Conservation (phyloP, 345 rosid species). For the Melaleuca alternifolia region DNA sequence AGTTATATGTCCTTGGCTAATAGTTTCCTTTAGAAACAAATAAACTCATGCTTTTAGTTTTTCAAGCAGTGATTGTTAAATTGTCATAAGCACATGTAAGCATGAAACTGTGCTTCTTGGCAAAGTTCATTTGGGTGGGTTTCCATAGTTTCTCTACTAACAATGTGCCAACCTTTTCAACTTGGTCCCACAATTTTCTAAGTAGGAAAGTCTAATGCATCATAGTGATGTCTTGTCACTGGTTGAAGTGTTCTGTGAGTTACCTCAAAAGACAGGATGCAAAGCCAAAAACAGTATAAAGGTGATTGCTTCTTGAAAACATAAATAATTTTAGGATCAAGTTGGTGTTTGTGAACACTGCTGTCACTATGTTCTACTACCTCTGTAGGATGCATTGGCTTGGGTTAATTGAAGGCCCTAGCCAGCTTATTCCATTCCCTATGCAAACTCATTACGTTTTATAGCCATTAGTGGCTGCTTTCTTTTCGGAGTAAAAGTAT, state of each 20-base stretch:
- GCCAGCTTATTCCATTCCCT: neutral
- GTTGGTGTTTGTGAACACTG: neutral
- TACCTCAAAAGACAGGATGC: neutral
- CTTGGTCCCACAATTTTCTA: neutral
- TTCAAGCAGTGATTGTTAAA: neutral
- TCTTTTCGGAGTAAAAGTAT: neutral
- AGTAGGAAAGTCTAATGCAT: neutral
- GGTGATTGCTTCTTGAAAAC: neutral
- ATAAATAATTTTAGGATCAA: neutral
- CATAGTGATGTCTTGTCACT: neutral
- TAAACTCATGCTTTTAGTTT: neutral
- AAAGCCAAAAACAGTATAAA: neutral
- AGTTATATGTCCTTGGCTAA: neutral
- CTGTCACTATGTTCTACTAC: neutral
- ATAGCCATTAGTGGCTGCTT: neutral
- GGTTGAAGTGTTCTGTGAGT: neutral
- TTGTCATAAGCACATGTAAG: neutral
- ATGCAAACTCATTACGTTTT: neutral
- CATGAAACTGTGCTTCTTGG: neutral
- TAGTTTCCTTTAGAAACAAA: neutral
- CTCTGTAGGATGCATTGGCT: neutral
- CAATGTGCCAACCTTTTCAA: neutral
- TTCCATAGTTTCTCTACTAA: neutral
- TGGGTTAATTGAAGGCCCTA: neutral
- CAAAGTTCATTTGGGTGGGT: neutral